A percentile compares a stretch with the other conserved stretches of the same genome.
phyloP scores from a whole-genome alignment of 768 basidiomycete genomes.

The Rhodosporidiobolus sp. region DNA sequence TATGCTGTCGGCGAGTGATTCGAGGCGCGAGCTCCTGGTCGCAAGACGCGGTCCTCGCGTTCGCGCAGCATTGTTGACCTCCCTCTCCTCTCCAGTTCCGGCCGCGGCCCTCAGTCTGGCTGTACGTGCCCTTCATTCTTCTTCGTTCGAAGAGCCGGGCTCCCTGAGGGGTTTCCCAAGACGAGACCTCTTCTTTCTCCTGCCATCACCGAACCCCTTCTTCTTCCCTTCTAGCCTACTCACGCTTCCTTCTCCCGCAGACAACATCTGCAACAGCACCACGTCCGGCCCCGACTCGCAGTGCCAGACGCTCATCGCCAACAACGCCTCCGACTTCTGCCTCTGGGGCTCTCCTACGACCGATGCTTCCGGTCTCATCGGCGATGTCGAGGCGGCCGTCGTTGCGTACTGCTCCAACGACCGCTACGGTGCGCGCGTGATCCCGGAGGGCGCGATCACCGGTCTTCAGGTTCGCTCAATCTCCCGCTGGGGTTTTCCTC shows the following conservation, averaged over 20 bases:
- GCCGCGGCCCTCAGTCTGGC: conserved; percentile 19
- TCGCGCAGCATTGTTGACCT: neutral
- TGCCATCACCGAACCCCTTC: neutral
- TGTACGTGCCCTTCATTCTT: neutral
- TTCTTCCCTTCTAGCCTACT: neutral
- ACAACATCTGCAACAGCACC: conserved; percentile 27
- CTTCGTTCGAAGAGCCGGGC: too few relatives aligned
- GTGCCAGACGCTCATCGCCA: conserved; percentile 40
- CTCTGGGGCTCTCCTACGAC: conserved; percentile 30
- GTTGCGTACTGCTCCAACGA: conserved; percentile 43
- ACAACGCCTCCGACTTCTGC: conserved; percentile 40
- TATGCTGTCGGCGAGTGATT: too few relatives aligned
- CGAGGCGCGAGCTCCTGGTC: too few relatives aligned
- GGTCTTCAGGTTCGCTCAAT: conserved; percentile 51
- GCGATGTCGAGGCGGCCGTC: conserved; percentile 28
- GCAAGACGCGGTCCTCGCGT: neutral
- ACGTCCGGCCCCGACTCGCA: conserved; percentile 8
- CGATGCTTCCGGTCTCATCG: neutral
- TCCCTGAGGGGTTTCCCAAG: neutral
- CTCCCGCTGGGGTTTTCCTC: too few relatives aligned
- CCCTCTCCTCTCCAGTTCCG: neutral
- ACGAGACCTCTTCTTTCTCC: neutral
- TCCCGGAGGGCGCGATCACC: conserved; percentile 61
- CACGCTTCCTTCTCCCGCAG: neutral
- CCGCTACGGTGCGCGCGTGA: conserved; percentile 65